Base-by-base conservation (phyloP, 805 yeast genomes). In the Blastobotrys attinorum region DNA sequence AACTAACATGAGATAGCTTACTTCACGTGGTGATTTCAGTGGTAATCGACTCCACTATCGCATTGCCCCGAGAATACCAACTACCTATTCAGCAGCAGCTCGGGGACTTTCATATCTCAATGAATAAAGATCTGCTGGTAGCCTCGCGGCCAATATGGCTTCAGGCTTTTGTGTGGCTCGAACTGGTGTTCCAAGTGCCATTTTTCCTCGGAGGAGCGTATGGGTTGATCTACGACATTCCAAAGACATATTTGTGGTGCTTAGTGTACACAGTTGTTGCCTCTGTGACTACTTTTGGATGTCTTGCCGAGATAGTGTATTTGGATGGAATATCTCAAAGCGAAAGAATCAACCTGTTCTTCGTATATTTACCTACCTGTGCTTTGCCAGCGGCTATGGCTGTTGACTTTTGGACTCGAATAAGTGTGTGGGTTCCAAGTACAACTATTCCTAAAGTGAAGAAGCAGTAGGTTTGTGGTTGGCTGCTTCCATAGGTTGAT, bases 221-320 rank as follows among this genome's bases (percentile, higher is more conserved):
- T 36, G 56, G 58, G 31, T 51, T 73, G 25, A 45, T 47, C 41
- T 52, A 54, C 25, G 61, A 50, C 18, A 13, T 27, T 13, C 21
- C 22, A 20, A 35, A 35, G 16, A 56, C 67, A 15, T 70, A 70
- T 45, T 61, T 65, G 20, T 70, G 68, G 57, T 60, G 81, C 51
- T 64, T 76, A 11, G 55, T 80, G 4, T 90, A 92, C 61, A 96
- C 90, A 2, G 73, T 83, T 53, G 87, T 86, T 56, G 97, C 97
- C 0, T 66, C 81, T 3, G 66, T 83, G 41, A 87, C 96, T 3
- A 87, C 96, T 0, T 60, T 79, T 31, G 75, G 79, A 20, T 90
- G 97, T 59, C 62, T 50, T 3, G 67, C 67, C 2, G 68, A 66
- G 8, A 50, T 58, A 13, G 25, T 42, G n/a, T 32, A 36, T 13